Evolutionary conservation across 805 yeast species (phyloP), one percentile per base, ranked within the genome.

Genomic region (Zygosaccharomyces lentus): DNA sequence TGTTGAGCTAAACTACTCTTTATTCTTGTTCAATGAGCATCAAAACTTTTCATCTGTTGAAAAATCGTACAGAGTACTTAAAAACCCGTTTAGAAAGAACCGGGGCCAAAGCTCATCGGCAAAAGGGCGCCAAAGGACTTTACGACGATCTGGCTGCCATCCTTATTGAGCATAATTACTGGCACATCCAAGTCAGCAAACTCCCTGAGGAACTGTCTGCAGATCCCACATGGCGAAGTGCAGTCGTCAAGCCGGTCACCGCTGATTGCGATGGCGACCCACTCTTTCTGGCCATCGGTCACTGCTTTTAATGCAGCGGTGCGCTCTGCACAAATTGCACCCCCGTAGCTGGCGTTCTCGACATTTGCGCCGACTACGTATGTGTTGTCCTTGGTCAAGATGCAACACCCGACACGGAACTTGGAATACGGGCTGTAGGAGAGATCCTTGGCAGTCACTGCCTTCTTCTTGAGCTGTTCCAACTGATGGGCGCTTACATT

Each of bases 341-440:
- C 90, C 1, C 87, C 95, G 59, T 86, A 90, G 40, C 93, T 80
- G 2, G 97, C 98, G 62, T 91, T 93, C 62, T 91, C 99, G 23
- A 93, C 81, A 55, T 91, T 91, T 34, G 95, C 95, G 4, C 98
- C 99, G 9, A 67, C 59, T 19, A 83, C 67, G 35, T 61, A 70
- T 15, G 68, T 67, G 2, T 78, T 84, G 7, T 69, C 60, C 0
- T 59, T 63, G 1, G 87, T 72, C 19, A 87, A 58, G 1, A 91
- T 56, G 2, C 82, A 77, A 44, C 95, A 87, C 0, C 98, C 98
- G 2, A 91, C 99, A 48, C 65, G 51, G 52, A 71, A 72, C 9
- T 67, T 60, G 6, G 76, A 72, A 48, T 72, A 77, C 2, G 81
- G 81, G 9, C 74, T 64, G 54, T 77, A 76, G 1, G 80, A 69